Evolutionary conservation across 805 yeast genomes (phyloP).

Genomic region (Wickerhamiella parazyma): DNA sequence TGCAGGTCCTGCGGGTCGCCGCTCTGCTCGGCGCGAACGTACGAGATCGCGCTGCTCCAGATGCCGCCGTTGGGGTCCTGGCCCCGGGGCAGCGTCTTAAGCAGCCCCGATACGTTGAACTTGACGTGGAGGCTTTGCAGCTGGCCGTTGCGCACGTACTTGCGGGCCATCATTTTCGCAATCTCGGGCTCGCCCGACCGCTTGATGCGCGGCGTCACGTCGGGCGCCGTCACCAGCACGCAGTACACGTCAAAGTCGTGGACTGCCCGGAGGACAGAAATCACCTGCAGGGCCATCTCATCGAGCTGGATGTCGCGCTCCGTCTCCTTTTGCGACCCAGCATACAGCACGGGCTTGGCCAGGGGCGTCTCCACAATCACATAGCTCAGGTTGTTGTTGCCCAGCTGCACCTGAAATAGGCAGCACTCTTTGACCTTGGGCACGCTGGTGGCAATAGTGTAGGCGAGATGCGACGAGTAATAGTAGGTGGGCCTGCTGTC

Average conservation of each 20-base stretch:
- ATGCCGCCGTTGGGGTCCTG: slow-evolving; percentile 69
- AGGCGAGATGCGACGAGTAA: slow-evolving; percentile 76
- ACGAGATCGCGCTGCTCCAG: slow-evolving; percentile 68
- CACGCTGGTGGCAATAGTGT: slow-evolving; percentile 68
- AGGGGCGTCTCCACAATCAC: slow-evolving; percentile 66
- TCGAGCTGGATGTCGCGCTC: slow-evolving; percentile 30
- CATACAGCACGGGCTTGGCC: slow-evolving; percentile 23
- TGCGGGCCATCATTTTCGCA: slow-evolving; percentile 77
- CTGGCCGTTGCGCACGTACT: slow-evolving; percentile 64
- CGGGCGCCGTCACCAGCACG: slow-evolving; percentile 64
- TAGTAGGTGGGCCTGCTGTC: slow-evolving; percentile 37
- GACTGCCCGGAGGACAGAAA: slow-evolving; percentile 35
- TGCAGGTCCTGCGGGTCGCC: slow-evolving; percentile 51
- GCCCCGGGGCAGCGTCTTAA: slow-evolving; percentile 57
- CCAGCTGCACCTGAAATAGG: slow-evolving; percentile 71
- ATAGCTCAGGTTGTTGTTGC: slow-evolving; percentile 70
- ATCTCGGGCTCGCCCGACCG: slow-evolving; percentile 81
- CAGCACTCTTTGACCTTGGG: slow-evolving; percentile 79
- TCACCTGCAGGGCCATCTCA: slow-evolving; percentile 34
- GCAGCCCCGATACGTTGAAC: slow-evolving; percentile 52
- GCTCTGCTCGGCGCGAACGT: slow-evolving; percentile 46
- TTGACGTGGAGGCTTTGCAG: slow-evolving; percentile 69
- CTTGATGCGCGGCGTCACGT: slow-evolving; percentile 69
- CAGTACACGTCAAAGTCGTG: slow-evolving; percentile 75
- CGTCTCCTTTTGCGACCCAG: slow-evolving; percentile 1